These are phyloP conservation scores for Candida multigemmis DNA, from an alignment of 805 yeast species.

Conservation along the genomic window DNA sequence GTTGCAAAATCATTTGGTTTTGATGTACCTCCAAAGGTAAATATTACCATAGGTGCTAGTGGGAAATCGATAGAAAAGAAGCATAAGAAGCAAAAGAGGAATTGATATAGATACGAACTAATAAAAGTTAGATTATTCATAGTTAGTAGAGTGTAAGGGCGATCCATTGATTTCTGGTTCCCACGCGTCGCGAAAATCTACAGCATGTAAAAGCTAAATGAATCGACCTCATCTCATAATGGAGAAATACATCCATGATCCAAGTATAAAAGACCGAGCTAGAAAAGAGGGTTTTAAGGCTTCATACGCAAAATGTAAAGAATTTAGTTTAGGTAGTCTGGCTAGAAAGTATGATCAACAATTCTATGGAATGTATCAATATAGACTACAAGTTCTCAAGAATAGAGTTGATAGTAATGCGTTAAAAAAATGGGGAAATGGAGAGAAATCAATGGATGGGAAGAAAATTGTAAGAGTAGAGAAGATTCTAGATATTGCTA, in stretches of 20 bases:
- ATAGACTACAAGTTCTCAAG: constrained; percentile 23
- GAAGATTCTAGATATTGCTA: constrained; percentile 50
- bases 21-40: constrained; percentile 92
- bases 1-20: constrained; percentile 96
- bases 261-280: no score
- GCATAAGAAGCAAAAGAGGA: constrained; percentile 35
- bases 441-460: constrained; percentile 22
- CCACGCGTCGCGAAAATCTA: no score
- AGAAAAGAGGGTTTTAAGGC: no score
- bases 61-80: constrained; percentile 52
- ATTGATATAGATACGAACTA: no score
- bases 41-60: constrained; percentile 91
- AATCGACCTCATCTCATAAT: no score
- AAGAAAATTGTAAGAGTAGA: constrained; percentile 21
- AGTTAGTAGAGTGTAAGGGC: no score
- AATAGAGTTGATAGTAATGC: constrained; percentile 25
- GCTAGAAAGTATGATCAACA: constrained; percentile 28
- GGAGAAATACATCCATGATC: no score
- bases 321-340: constrained; percentile 10
- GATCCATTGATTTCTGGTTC: no score
- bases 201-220: no score
- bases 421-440: constrained; percentile 46
- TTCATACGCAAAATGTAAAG: constrained; percentile 8
- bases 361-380: constrained; percentile 35
- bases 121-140: no score